A percentile compares a stretch with the other conserved stretches of the same genome.
Evolutionary conservation across 2,329 filamentous ascomycete species (phyloP).

Genomic region (Plenodomus biglobosus): DNA sequence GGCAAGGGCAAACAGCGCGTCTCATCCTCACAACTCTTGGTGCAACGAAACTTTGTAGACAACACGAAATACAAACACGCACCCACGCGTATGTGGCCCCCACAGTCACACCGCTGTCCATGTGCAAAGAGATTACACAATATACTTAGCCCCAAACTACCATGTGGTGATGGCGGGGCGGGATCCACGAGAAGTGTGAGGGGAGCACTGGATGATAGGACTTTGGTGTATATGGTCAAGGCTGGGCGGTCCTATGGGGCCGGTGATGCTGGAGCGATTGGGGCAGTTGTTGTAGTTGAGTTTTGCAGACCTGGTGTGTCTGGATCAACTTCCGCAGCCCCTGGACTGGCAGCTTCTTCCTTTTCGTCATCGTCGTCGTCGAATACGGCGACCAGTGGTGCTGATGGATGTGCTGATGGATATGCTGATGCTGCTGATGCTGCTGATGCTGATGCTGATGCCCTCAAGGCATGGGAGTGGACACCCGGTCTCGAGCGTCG

Average conservation of each 20-base stretch:
- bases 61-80: constrained; percentile 31
- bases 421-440: neutral
- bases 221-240: constrained; percentile 40
- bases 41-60: neutral
- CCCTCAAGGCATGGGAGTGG: constrained; percentile 12
- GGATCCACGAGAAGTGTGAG: constrained; percentile 25
- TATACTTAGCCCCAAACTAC: constrained; percentile 35
- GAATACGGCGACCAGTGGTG: neutral
- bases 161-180: constrained; percentile 2
- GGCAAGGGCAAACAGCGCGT: constrained; percentile 9
- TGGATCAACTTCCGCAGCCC: neutral
- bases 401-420: neutral
- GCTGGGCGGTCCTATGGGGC: constrained; percentile 22
- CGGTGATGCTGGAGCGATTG: constrained; percentile 22
- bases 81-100: constrained; percentile 40
- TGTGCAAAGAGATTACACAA: constrained; percentile 34
- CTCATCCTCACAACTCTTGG: neutral
- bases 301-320: constrained; percentile 24
- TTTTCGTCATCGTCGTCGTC: constrained; percentile 1
- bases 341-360: too few relatives aligned
- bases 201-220: constrained; percentile 36
- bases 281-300: constrained; percentile 37
- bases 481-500: constrained; percentile 4
- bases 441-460: neutral
- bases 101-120: constrained; percentile 25